Evolutionary conservation across 441 rosid genomes (phyloP).

Genomic region (Gossypium davidsonii): DNA sequence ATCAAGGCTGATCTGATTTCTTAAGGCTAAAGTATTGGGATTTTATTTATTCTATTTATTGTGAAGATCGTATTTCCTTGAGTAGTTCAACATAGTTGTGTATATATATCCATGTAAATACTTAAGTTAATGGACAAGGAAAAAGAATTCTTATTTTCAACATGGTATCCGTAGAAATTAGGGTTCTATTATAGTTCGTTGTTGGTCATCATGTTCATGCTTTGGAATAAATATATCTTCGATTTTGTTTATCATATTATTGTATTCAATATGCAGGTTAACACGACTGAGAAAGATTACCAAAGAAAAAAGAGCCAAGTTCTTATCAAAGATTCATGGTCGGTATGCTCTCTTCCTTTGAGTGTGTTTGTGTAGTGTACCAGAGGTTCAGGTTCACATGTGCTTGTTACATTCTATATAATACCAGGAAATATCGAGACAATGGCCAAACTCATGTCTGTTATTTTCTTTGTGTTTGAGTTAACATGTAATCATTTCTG

Average conservation of each 20-base stretch:
- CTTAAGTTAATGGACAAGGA: too few relatives aligned
- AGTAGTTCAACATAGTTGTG: too few relatives aligned
- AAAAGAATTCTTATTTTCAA: too few relatives aligned
- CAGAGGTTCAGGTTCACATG: not conserved
- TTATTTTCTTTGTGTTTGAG: not conserved
- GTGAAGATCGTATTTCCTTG: too few relatives aligned
- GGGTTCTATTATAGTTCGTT: constrained; percentile 38
- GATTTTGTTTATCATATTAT: constrained; percentile 16
- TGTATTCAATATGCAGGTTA: constrained; percentile 51
- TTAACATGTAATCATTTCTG: not conserved
- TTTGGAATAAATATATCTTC: constrained; percentile 82
- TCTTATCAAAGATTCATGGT: constrained; percentile 96
- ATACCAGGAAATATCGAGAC: not conserved
- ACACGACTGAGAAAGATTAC: constrained; percentile 92
- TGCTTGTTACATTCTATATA: not conserved
- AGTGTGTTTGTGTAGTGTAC: not conserved
- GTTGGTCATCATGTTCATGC: constrained; percentile 56
- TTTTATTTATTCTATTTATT: too few relatives aligned
- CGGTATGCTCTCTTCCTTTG: constrained; percentile 40
- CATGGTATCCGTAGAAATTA: constrained; percentile 14
- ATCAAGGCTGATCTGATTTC: too few relatives aligned
- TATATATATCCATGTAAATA: too few relatives aligned
- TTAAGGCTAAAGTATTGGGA: too few relatives aligned
- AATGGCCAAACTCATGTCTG: not conserved
- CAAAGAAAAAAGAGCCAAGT: constrained; percentile 97